phyloP scores from a whole-genome alignment of 129 eudicot genomes.

The Artemisia argyi region DNA sequence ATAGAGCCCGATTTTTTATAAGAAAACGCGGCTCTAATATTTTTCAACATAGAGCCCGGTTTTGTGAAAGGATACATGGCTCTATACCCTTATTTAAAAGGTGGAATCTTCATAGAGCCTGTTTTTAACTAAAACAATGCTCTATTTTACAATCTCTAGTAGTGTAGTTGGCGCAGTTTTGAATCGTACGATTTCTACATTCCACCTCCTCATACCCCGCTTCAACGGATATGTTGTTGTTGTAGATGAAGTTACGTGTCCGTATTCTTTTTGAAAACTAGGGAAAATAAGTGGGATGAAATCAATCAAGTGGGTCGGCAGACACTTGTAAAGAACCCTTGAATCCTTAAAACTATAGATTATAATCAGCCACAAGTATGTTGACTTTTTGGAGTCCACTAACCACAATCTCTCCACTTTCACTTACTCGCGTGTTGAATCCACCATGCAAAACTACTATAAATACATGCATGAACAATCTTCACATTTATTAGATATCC shows the following conservation, averaged over 20 bases:
- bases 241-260: conserved; percentile 9
- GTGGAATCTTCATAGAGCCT: too few species aligned
- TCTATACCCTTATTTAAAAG: too few species aligned
- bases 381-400: conserved; percentile 26
- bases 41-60: too few species aligned
- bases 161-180: too few species aligned
- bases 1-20: too few species aligned
- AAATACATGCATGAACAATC: conserved; percentile 27
- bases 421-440: conserved; percentile 20
- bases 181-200: too few species aligned
- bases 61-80: too few species aligned
- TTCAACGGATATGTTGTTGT: too few species aligned
- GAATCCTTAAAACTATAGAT: not conserved
- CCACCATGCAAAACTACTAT: conserved; percentile 35
- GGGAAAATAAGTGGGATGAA: conserved; percentile 13
- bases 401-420: conserved; percentile 22
- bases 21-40: too few species aligned
- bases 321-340: conserved; percentile 22
- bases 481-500: conserved; percentile 7
- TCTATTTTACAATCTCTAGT: too few species aligned
- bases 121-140: too few species aligned
- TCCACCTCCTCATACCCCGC: too few species aligned
- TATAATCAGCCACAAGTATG: conserved; percentile 25
- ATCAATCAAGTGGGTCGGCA: conserved; percentile 27
- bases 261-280: not conserved